A percentile compares a stretch with the other conserved stretches of the same genome.
These are phyloP conservation scores for Cyberlindnera mississippiensis DNA, from an alignment of 805 yeast genomes.

Conservation along the genomic window DNA sequence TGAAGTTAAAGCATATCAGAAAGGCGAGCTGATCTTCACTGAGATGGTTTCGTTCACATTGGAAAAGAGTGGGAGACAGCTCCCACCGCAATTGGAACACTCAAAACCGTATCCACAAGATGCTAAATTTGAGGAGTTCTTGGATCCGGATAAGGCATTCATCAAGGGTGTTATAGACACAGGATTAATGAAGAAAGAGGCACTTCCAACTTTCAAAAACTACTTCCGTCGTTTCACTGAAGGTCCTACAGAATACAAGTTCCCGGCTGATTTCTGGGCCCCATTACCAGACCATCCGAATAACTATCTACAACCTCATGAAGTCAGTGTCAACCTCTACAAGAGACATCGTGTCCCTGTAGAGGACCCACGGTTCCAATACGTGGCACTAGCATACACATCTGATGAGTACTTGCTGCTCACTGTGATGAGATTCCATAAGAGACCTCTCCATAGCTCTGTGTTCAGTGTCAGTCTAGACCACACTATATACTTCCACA, in stretches of 20 bases:
- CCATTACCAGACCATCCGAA: constrained; percentile 18
- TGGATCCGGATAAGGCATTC: constrained; percentile 14
- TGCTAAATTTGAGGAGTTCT: constrained; percentile 14
- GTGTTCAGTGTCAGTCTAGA: constrained; percentile 59
- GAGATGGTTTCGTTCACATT: constrained; percentile 39
- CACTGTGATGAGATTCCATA: constrained; percentile 47
- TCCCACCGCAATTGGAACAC: constrained; percentile 15
- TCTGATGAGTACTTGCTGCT: constrained; percentile 56
- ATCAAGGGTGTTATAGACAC: constrained; percentile 13
- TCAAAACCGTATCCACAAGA: constrained; percentile 16
- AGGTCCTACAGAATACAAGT: constrained; percentile 33
- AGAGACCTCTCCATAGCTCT: constrained; percentile 41
- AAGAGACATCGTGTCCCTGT: constrained; percentile 16
- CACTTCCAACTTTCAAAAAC: constrained; percentile 4
- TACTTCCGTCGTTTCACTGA: constrained; percentile 31
- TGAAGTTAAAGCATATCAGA: constrained; percentile 53
- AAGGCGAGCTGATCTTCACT: constrained; percentile 45
- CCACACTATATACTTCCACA: constrained; percentile 65
- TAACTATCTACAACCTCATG: constrained; percentile 17
- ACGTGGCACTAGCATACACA: constrained; percentile 54
- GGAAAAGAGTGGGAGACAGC: constrained; percentile 5
- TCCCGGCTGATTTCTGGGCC: constrained; percentile 33
- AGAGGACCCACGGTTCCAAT: constrained; percentile 36
- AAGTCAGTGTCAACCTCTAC: constrained; percentile 17
- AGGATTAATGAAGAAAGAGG: constrained; percentile 11